Conservation (phyloP, 2,329 filamentous ascomycete genomes). For the Calonectria pseudoreteaudii region DNA sequence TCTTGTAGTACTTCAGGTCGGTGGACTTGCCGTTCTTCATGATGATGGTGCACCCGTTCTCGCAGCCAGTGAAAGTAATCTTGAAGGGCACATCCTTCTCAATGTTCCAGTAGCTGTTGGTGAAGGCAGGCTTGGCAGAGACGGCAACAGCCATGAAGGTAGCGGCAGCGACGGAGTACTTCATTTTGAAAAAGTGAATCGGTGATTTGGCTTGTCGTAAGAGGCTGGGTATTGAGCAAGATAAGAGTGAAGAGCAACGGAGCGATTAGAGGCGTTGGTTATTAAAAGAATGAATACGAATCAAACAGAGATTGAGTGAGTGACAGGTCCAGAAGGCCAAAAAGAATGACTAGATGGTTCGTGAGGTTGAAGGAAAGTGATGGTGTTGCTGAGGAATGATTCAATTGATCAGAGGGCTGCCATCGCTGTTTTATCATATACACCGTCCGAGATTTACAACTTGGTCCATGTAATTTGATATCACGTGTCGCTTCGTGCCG, state of each 20-base stretch:
- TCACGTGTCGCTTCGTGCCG: no score
- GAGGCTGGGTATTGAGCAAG: slow-evolving; percentile 41
- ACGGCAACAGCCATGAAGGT: slow-evolving; percentile 44
- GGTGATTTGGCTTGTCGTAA: slow-evolving; percentile 27
- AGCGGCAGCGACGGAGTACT: slow-evolving; percentile 48
- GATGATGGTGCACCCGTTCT: slow-evolving; percentile 48
- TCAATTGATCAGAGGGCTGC: no score
- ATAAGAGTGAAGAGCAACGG: slow-evolving; percentile 21
- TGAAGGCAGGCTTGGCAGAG: slow-evolving; percentile 46
- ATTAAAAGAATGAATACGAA: no score
- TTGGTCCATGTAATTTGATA: no score
- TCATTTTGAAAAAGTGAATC: slow-evolving; percentile 49
- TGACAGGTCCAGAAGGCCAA: no score
- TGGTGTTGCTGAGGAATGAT: no score
- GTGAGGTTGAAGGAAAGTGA: no score
- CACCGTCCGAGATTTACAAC: no score
- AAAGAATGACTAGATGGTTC: no score
- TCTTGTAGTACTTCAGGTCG: slow-evolving; percentile 46
- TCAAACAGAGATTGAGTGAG: no score
- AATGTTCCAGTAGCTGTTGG: slow-evolving; percentile 47
- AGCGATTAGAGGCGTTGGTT: slow-evolving; percentile 26
- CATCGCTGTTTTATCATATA: no score
- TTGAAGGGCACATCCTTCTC: slow-evolving; percentile 47
- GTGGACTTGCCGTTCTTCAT: slow-evolving; percentile 46
- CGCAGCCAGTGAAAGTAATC: slow-evolving; percentile 48